Base-by-base conservation (phyloP, 352 stramenopile species). In the Globisporangium middletonii region DNA sequence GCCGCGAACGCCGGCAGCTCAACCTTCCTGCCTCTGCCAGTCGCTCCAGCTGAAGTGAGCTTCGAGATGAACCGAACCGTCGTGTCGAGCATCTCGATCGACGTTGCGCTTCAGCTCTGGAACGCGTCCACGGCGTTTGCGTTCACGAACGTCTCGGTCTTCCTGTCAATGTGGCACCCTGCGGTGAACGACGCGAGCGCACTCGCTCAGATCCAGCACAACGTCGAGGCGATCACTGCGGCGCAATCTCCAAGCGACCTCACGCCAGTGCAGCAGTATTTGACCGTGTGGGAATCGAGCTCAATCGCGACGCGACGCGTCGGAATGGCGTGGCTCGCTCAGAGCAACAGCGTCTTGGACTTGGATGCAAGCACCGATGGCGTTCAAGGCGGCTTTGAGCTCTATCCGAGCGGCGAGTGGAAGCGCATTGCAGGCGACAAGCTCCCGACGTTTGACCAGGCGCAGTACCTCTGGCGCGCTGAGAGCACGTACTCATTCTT, bases 61-160 rank as follows among this genome's bases (percentile, higher is more conserved):
- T 89, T 89, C 42, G 79, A 89, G 60, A 61, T 87, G 54, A 89
- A 89, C 50, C 26, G 57, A 4, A 81, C 61, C 4, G 43, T 16
- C 12, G 28, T 45, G 2, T 49, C 62, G 1, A 56, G 41, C 19
- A 59, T 89, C 4, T 72, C 79, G 1, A 62, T 86, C 12, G 71
- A 71, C 1, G 50, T 71, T 1, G 76, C 79, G 2, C 48, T 74
- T 12, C 58, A 52, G 2, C 27, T 77, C 1, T 87, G 75, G 79
- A 49, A 67, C 16, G 38, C 65, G 16, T 56, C 59, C 4, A 67
- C 60, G 0, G 43, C 27, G 16, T 79, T 67, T 63, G 73, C 67
- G 37, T 75, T 89, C 9, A 74, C 77, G 4, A 72, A 72, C 15
- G 35, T 62, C 0, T 41, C 47, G 3, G 50, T 61, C 4, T 86